Evolutionary conservation across 2,329 filamentous ascomycete genomes (phyloP), one percentile per base, ranked within the genome.

Genomic region (Xylariales sp.): DNA sequence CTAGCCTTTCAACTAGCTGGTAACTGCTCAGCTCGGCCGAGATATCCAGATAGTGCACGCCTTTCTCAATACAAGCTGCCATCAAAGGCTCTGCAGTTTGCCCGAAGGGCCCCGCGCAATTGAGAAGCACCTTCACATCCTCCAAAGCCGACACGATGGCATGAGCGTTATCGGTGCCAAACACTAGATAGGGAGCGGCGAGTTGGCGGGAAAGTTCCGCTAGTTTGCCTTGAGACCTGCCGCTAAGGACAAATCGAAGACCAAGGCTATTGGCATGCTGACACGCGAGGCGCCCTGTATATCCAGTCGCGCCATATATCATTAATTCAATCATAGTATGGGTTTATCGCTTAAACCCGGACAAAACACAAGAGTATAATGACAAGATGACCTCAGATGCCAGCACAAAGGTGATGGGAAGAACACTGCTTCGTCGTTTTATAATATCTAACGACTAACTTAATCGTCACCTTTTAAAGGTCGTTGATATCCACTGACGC

Each of bases 291-390:
- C 70, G 65, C 28, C 69, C 72, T 9, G 72, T 73, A 32, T 75
- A 75, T 2, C 73, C 72, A 0, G 67, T 71, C 14, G 70, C 69
- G 1, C 73, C 73, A 55, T 75, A 74, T 2, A 75, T 71, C 62
- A 74, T 64, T 2, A 65, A 10, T 7, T 39, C 48, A 3, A 8
- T 18, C 50, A 62, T 55, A 5, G 39, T 53, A 18, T 34, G 18
- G 12, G 45, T 43, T 36, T 18, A 41, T 41, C n/a, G n/a, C 34
- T 36, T 14, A 41, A 41, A 6, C 12, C 16, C 14, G 5, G 4
- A 14, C 1, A 1, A 6, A 54, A 23, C 9, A 23, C n/a, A 23
- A 4, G 10, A 18, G 36, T 36, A 14, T 23, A 23, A 23, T 23
- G 3, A 18, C 36, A 10, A 36, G 50, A 32, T 53, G 5, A 36